Evolutionary conservation across 2,329 filamentous ascomycete species (phyloP), one percentile per base, ranked within the genome.

Genomic region (Ambrosiella xylebori): DNA sequence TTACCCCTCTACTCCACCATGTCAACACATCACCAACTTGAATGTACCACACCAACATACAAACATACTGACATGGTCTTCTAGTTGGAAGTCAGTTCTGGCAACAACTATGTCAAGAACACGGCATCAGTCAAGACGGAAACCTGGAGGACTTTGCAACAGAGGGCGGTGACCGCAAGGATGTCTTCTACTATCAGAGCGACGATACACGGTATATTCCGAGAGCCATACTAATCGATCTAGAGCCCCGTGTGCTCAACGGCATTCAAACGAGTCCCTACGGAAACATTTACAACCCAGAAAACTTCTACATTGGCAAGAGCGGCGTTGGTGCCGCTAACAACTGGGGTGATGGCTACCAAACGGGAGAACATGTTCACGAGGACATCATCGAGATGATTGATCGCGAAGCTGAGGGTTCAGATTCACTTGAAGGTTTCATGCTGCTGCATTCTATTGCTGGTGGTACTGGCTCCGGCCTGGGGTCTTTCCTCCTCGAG

Each of bases 361-460:
- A 93, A 64, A 90, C 88, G 57, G 93, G 90, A 64, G 90, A 96
- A 69, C 77, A 79, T 50, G 88, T 98, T 17, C 88, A 91, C 65
- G 93, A 98, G 70, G 93, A 98, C 69, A 88, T 98, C 58, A 88
- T 98, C 78, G 94, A 98, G 69, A 98, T 98, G 89, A 95, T 98
- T 66, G 93, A 98, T 68, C 85, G 93, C 61, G 93, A 98, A 70
- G 93, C 94, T 13, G 93, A 98, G 70, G 94, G 94, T 38, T 97
- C 91, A 68, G 93, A 98, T 71, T 96, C 90, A 56, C 77, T 98
- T 3, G 93, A 98, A 80, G 93, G 93, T 44, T 98, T 98, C 74
- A 98, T 98, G 93, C 82, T 98, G 71, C 78, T 98, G 63, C 93
- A 98, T 70, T 97, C 93, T 2, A 98, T 98, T 67, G 94, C 93